Base-by-base conservation (phyloP, 352 stramenopile genomes). In the Aphanomyces invadans region DNA sequence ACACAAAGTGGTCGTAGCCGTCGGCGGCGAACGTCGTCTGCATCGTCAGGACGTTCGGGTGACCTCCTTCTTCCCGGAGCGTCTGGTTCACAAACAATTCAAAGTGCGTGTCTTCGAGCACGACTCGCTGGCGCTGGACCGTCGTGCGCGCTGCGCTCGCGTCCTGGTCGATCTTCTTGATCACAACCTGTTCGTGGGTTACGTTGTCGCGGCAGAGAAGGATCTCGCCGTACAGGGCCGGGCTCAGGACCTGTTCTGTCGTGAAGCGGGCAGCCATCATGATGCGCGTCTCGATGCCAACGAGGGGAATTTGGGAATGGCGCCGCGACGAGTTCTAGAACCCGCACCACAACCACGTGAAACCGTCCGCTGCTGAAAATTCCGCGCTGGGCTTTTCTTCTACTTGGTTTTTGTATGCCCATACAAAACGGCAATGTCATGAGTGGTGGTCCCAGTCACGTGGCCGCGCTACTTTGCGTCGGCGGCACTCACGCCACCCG, bases 131-230 rank as follows among this genome's bases (percentile, higher is more conserved):
- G 7, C 77, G 77, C 62, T 76, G 76, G 62, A 83, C 78, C 48
- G 76, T 78, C 53, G 77, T 77, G 51, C 76, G 74, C 32, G 71
- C 70, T 31, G 79, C 76, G 0, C 81, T 82, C 38, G 72, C 79
- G 23, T 54, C 65, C 29, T 90, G 73, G 49, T 92, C 81, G 74
- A 94, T 84, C 73, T 78, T 82, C 76, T 94, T 94, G 69, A 90
- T 73, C 21, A 83, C 85, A 60, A 90, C 81, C 54, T 75, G 66
- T 52, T 89, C 78, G 48, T 75, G 73, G 7, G 78, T 79, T 19
- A 36, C 56, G 21, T 72, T 49, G 69, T 92, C 73, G 21, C 76
- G 76, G 70, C 79, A 88, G 66, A 83, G 80, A 23, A 84, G 71
- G 49, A 94, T 82, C 63, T 76, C 70, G 23, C 85, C 85, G 59